A percentile compares a stretch with the other conserved stretches of the same genome.
phyloP scores from a whole-genome alignment of 192 early-diverging fungal genomes.

The Coemansia sp. region DNA sequence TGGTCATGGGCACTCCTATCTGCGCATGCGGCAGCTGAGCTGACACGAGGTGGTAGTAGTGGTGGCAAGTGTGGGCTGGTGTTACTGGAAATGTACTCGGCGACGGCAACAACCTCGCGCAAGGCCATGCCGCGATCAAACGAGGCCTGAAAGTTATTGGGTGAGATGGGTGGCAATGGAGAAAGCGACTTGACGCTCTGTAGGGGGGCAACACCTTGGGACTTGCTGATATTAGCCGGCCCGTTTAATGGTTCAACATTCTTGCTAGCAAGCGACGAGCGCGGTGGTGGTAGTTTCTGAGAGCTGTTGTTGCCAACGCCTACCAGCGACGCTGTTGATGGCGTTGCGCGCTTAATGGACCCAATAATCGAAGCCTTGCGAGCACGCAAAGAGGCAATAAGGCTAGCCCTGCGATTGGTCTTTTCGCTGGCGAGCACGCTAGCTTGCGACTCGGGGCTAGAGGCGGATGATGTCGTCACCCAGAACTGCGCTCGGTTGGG shows the following conservation, averaged over 20 bases:
- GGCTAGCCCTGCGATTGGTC: constrained; percentile 17
- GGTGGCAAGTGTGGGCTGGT: not conserved
- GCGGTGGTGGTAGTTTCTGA: not conserved
- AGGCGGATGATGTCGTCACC: constrained; percentile 22
- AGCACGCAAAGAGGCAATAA: constrained; percentile 30
- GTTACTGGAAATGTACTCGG: constrained; percentile 20
- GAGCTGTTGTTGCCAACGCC: not conserved
- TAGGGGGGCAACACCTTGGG: not conserved
- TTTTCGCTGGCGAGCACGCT: constrained; percentile 16
- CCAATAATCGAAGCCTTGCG: constrained; percentile 43
- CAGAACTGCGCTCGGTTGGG: constrained; percentile 43
- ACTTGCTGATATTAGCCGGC: not conserved
- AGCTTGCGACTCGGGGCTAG: constrained; percentile 39
- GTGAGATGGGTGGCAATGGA: constrained; percentile 40
- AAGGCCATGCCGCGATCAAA: constrained; percentile 47
- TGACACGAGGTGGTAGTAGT: constrained; percentile 22
- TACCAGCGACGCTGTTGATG: constrained; percentile 5
- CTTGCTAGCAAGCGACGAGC: constrained; percentile 9
- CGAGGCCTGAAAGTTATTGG: constrained; percentile 51
- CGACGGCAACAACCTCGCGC: constrained; percentile 23
- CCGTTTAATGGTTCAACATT: not conserved
- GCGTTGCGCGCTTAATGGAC: constrained; percentile 34
- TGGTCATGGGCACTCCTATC: not conserved
- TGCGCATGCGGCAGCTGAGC: constrained; percentile 10
- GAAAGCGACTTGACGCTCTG: constrained; percentile 33